Evolutionary conservation across 2,329 filamentous ascomycete species (phyloP).

Genomic region (Xylaria digitata): DNA sequence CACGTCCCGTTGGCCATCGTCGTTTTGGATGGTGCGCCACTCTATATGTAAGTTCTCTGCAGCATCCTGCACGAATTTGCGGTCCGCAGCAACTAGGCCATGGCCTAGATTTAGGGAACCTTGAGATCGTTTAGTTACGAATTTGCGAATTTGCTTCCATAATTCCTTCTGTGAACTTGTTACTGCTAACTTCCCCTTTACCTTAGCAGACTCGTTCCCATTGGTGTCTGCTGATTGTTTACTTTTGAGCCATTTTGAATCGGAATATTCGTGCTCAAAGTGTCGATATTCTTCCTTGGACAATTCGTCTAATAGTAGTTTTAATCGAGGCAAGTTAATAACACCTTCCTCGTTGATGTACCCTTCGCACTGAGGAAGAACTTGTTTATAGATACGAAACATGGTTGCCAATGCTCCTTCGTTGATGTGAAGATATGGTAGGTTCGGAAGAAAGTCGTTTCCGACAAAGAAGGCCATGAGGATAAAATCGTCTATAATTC

Average conservation of each 20-base stretch:
- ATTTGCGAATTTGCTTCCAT: conserved; percentile 85
- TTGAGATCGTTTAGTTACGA: conserved; percentile 75
- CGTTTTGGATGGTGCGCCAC: conserved; percentile 69
- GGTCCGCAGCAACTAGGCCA: conserved; percentile 81
- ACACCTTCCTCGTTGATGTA: conserved; percentile 97
- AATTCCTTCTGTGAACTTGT: conserved; percentile 83
- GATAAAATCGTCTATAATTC: conserved; percentile 98
- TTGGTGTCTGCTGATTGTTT: conserved; percentile 80
- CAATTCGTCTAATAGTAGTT: conserved; percentile 82
- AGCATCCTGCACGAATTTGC: conserved; percentile 91
- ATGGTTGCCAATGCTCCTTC: conserved; percentile 96
- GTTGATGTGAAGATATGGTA: conserved; percentile 97
- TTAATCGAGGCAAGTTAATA: conserved; percentile 86
- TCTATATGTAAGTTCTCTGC: conserved; percentile 71
- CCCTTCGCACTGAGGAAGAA: conserved; percentile 86
- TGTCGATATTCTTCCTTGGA: conserved; percentile 90
- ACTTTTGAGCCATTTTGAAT: conserved; percentile 90
- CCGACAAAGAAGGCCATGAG: conserved; percentile 99
- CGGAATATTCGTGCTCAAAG: conserved; percentile 89
- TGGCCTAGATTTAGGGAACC: conserved; percentile 78
- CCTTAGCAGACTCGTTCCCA: conserved; percentile 68
- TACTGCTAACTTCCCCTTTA: conserved; percentile 75
- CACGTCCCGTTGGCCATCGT: conserved; percentile 65
- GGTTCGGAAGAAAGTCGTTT: conserved; percentile 97
- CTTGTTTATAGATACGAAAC: conserved; percentile 95